phyloP scores from a whole-genome alignment of 257 asterid genomes.

The Primulina eburnea region DNA sequence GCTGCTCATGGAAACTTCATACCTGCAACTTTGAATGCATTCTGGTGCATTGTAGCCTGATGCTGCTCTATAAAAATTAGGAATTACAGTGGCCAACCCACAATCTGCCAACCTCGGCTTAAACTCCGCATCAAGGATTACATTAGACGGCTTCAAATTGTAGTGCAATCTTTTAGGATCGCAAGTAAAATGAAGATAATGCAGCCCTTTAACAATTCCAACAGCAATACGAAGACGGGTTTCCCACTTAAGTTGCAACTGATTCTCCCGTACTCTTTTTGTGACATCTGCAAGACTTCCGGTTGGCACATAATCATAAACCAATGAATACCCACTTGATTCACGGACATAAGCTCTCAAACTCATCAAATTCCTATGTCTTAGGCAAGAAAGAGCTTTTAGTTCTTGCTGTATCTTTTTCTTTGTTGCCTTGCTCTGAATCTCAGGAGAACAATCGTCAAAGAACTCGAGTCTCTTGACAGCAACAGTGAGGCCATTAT shows the following conservation, averaged over 20 bases:
- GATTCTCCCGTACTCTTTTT: slow-evolving; percentile 61
- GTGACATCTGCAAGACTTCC: slow-evolving; percentile 87
- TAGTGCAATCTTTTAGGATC: slow-evolving; percentile 62
- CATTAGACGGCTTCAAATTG: slow-evolving; percentile 86
- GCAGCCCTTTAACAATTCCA: slow-evolving; percentile 72
- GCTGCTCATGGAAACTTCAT: slow-evolving; percentile 16
- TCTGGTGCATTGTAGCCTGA: slow-evolving; percentile 73
- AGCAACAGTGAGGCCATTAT: slow-evolving; percentile 71
- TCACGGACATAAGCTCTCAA: slow-evolving; percentile 74
- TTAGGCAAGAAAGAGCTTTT: slow-evolving; percentile 54
- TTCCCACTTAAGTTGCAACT: slow-evolving; percentile 77
- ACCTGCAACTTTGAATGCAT: slow-evolving; percentile 71
- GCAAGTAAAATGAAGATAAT: slow-evolving; percentile 77
- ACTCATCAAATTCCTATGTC: slow-evolving; percentile 91
- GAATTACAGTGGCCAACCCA: slow-evolving; percentile 64
- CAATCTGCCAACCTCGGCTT: slow-evolving; percentile 82
- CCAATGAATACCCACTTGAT: slow-evolving; percentile 48
- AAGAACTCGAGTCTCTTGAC: slow-evolving; percentile 70
- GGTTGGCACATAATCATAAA: slow-evolving; percentile 60
- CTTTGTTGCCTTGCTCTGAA: slow-evolving; percentile 40
- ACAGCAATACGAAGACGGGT: slow-evolving; percentile 68
- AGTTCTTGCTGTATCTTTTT: slow-evolving; percentile 58
- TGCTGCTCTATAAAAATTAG: slow-evolving; percentile 42
- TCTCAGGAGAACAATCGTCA: background rate
- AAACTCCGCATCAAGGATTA: slow-evolving; percentile 63